Conservation (phyloP, 2,329 filamentous ascomycete species). For the Penicillium sp. region DNA sequence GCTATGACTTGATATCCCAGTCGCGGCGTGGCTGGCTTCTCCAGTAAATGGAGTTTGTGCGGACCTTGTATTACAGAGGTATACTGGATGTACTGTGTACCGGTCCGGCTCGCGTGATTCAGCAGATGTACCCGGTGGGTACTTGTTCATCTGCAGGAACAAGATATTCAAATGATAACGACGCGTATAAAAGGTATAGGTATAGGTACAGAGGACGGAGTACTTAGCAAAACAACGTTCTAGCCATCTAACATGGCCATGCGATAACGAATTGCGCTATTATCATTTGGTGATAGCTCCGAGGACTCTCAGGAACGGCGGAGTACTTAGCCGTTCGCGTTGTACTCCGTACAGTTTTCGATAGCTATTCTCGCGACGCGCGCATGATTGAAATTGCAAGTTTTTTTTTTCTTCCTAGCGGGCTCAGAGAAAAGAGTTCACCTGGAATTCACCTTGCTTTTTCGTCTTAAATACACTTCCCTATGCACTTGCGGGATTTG, state of each 20-base stretch:
- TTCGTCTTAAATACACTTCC: background rate
- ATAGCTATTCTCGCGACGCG: conserved; percentile 6
- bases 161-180: background rate
- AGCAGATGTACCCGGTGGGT: background rate
- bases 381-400: conserved; percentile 1
- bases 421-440: background rate
- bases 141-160: conserved; percentile 11
- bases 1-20: conserved; percentile 14
- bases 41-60: conserved; percentile 14
- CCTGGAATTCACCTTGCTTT: conserved; percentile 4
- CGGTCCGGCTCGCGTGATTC: conserved; percentile 1
- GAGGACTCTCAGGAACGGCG: conserved; percentile 6
- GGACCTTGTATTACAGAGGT: conserved; percentile 8
- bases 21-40: conserved; percentile 17
- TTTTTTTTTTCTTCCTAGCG: background rate
- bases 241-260: background rate
- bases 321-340: conserved; percentile 9
- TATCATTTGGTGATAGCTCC: conserved; percentile 5
- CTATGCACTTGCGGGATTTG: conserved; percentile 15
- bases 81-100: background rate
- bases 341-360: background rate
- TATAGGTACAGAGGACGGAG: background rate
- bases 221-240: background rate
- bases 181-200: background rate
- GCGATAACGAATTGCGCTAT: conserved; percentile 16